Evolutionary conservation across 805 yeast genomes (phyloP).

Genomic region (Candida krabiensis): DNA sequence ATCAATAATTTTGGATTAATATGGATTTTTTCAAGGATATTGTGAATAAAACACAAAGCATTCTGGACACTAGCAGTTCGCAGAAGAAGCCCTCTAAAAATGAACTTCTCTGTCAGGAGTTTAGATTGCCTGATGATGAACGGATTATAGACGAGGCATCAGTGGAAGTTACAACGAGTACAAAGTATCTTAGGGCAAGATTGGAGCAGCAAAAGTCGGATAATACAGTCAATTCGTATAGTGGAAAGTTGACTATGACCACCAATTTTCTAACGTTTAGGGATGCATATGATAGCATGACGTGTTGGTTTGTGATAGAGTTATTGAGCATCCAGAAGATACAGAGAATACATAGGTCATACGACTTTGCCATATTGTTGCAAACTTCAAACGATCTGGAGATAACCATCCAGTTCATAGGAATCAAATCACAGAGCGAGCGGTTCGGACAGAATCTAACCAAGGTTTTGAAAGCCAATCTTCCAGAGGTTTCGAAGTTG

Average conservation of each 20-base stretch:
- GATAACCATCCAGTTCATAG: constrained; percentile 71
- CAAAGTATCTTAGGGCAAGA: constrained; percentile 20
- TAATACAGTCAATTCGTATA: constrained; percentile 13
- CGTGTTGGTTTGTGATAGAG: constrained; percentile 70
- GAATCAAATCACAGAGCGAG: constrained; percentile 77
- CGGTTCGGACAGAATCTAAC: constrained; percentile 72
- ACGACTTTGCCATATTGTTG: constrained; percentile 75
- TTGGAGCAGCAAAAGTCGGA: constrained; percentile 11
- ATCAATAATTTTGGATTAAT: too few species aligned
- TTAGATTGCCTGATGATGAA: constrained; percentile 72
- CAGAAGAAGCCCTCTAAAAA: constrained; percentile 57
- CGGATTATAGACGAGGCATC: constrained; percentile 60
- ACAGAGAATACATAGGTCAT: constrained; percentile 77
- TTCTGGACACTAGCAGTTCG: constrained; percentile 37
- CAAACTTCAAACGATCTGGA: constrained; percentile 64
- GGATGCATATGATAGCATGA: constrained; percentile 65
- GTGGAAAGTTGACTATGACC: constrained; percentile 69
- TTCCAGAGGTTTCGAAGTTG: constrained; percentile 59
- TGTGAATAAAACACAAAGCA: constrained; percentile 48
- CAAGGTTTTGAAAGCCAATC: constrained; percentile 57
- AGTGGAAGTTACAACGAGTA: constrained; percentile 54
- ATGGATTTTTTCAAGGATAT: constrained; percentile 55
- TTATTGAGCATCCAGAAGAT: constrained; percentile 79
- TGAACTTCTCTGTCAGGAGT: constrained; percentile 66
- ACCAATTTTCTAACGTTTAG: constrained; percentile 74